Conservation (phyloP, 176 grass and related monocot genomes). For the Lolium multiflorum region DNA sequence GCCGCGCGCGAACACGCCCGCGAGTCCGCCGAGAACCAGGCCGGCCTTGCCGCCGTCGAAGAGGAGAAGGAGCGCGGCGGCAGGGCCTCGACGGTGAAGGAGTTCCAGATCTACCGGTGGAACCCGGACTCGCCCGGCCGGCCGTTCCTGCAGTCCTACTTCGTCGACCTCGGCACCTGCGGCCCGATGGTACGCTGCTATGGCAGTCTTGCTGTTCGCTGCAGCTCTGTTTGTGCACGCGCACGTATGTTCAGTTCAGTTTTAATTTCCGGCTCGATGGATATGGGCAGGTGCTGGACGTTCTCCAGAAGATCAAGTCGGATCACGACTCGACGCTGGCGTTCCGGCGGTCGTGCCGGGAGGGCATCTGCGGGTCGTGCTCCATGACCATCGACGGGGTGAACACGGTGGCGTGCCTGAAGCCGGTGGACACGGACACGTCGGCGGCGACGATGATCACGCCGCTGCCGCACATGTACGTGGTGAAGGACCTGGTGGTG, state of each 20-base stretch:
- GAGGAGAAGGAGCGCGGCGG: slow-evolving; percentile 1
- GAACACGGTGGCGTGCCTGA: slow-evolving; percentile 79
- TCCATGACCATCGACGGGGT: slow-evolving; percentile 81
- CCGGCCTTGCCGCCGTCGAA: slow-evolving; percentile 23
- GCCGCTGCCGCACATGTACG: slow-evolving; percentile 80
- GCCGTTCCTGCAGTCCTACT: slow-evolving; percentile 73
- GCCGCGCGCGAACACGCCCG: slow-evolving; percentile 49
- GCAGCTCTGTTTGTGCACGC: neutral
- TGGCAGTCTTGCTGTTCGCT: neutral
- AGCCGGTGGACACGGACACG: slow-evolving; percentile 55
- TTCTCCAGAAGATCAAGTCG: slow-evolving; percentile 78
- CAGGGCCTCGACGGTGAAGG: slow-evolving; percentile 38
- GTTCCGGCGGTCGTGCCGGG: slow-evolving; percentile 76
- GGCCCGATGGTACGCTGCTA: slow-evolving; percentile 50
- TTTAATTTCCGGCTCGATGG: neutral
- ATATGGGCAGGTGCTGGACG: slow-evolving; percentile 58
- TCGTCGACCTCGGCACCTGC: slow-evolving; percentile 63
- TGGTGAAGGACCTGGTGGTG: slow-evolving; percentile 79
- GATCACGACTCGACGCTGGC: slow-evolving; percentile 66
- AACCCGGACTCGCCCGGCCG: slow-evolving; percentile 59
- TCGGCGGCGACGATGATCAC: slow-evolving; percentile 63
- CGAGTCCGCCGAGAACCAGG: slow-evolving; percentile 49
- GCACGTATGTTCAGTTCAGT: neutral
- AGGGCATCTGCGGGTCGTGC: slow-evolving; percentile 81
- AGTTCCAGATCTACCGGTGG: slow-evolving; percentile 83